phyloP scores from a whole-genome alignment of 2,329 filamentous ascomycete species.

The Reticulascus tulasneorum region DNA sequence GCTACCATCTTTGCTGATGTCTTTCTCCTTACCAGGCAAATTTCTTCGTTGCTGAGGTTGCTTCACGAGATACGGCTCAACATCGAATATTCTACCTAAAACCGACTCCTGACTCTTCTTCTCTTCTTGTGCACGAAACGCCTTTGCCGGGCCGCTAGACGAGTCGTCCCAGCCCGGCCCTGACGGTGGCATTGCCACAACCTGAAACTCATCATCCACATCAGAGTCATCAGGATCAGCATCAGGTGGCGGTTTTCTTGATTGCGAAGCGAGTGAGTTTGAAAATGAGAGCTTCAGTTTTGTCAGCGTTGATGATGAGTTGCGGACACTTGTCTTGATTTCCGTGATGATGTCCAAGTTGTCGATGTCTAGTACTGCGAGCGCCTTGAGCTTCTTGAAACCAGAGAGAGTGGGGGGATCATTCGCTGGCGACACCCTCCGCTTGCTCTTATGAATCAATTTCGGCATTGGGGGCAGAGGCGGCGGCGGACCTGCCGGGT shows the following conservation, averaged over 20 bases:
- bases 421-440: conserved; percentile 27
- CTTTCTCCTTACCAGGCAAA: conserved; percentile 13
- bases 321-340: conserved; percentile 50
- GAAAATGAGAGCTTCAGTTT: conserved; percentile 58
- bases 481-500: conserved; percentile 17
- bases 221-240: conserved; percentile 47
- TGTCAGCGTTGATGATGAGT: conserved; percentile 50
- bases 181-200: conserved; percentile 27
- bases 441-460: conserved; percentile 28
- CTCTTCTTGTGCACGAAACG: conserved; percentile 47
- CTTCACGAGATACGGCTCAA: conserved; percentile 38
- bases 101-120: conserved; percentile 51
- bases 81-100: conserved; percentile 48
- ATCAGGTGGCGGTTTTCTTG: conserved; percentile 32
- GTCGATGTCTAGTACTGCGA: conserved; percentile 59
- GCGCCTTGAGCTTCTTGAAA: conserved; percentile 50
- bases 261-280: conserved; percentile 41
- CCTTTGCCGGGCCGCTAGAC: conserved; percentile 38
- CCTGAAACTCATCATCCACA: conserved; percentile 51
- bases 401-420: conserved; percentile 52
- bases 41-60: conserved; percentile 22
- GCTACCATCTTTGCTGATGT: background rate
- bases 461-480: conserved; percentile 31
- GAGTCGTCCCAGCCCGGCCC: conserved; percentile 15
- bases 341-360: conserved; percentile 51